Base-by-base conservation (phyloP, 805 yeast species). In the Candida arabinofermentans region DNA sequence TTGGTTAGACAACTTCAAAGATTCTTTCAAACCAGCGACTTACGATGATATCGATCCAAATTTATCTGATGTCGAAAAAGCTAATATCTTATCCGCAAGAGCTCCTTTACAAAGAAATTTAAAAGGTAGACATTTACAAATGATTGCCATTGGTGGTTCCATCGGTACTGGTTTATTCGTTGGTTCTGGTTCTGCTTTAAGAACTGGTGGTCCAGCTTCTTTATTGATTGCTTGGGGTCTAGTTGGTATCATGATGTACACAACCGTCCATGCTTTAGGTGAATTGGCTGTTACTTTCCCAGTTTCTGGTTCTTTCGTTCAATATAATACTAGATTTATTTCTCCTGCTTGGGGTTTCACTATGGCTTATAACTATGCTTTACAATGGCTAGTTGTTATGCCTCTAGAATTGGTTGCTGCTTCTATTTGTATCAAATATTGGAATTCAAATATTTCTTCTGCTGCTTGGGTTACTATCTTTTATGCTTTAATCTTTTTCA, bases 91-190 rank as follows among this genome's bases (percentile, higher is more conserved):
- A 39, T 68, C 79, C 21, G 72, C 78, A 21, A 69, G 66, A 49
- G 64, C 79, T 36, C 80, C 80, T 13, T 64, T 74, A 43, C 62
- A 71, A 27, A 66, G 83, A 49, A 59, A 70, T 8, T 67, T 82
- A 39, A 78, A 75, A 52, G 73, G 77, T 33, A 71, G 90, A 56
- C 91, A 86, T 59, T 63, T 86, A 50, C 80, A 82, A 46, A 81
- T 84, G 87, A 86, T 86, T 64, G 89, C 93, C 38, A 70, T 86
- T 47, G 93, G 91, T 50, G 90, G 91, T 33, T 75, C 84, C 45
- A 85, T 86, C 51, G 96, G 95, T 53, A 82, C 91, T 8, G 95
- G 93, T 56, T 69, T 87, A 39, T 79, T 87, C 47, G 83, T 87
- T 24, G 87, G 88, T 56, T 75, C 88, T 2, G 86, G 86, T 45